Evolutionary conservation across 345 rosid genomes (phyloP).

Genomic region (Acer negundo): DNA sequence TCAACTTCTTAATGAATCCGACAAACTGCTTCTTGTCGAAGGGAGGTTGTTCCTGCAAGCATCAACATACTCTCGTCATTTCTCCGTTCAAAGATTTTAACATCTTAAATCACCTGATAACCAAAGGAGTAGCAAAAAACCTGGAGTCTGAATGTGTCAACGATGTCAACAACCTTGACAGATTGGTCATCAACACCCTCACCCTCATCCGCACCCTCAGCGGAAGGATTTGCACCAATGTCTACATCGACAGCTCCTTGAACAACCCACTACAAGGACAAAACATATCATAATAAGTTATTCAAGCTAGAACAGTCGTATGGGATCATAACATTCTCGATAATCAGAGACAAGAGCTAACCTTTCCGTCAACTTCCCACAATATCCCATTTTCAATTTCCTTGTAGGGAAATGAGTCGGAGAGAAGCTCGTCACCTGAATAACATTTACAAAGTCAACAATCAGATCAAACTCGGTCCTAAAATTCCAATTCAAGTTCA

Average conservation of each 20-base stretch:
- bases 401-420: conserved; percentile 92
- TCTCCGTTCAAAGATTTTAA: background rate
- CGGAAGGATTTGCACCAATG: conserved; percentile 98
- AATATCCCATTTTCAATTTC: conserved; percentile 70
- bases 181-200: conserved; percentile 89
- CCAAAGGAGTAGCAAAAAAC: conserved; percentile 26
- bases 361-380: conserved; percentile 98
- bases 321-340: background rate
- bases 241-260: conserved; percentile 73
- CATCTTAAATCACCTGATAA: background rate
- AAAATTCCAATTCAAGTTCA: background rate
- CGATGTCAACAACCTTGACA: conserved; percentile 92
- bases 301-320: background rate
- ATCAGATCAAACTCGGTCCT: background rate
- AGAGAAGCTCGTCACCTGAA: conserved; percentile 91
- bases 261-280: conserved; percentile 66
- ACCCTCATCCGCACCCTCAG: conserved; percentile 80
- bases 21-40: conserved; percentile 88
- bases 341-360: conserved; percentile 20
- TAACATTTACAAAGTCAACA: background rate
- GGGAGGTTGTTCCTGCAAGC: conserved; percentile 84
- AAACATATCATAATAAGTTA: background rate
- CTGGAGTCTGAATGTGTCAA: conserved; percentile 99
- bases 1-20: conserved; percentile 63
- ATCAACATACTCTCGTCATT: background rate